These are phyloP conservation scores for Ambrosia hybrid DNA, from an alignment of 140 eudicot species.

Conservation along the genomic window DNA sequence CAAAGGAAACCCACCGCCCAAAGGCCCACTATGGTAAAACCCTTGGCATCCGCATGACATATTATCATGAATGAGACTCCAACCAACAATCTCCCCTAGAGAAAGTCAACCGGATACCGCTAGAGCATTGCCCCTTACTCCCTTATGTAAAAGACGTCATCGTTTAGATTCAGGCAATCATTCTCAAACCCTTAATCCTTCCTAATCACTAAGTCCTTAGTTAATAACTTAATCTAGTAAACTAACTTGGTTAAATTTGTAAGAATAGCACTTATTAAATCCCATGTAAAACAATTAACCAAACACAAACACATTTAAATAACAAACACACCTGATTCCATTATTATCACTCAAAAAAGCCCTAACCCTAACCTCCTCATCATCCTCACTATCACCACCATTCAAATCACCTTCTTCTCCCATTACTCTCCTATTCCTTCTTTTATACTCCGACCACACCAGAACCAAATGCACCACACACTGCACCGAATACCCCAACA, in stretches of 20 bases:
- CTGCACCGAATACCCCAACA: slow-evolving; percentile 75
- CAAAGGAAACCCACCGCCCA: too few relatives aligned
- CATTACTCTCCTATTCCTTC: slow-evolving; percentile 41
- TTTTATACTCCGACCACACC: slow-evolving; percentile 71
- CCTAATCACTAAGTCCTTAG: not conserved
- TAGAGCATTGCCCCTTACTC: too few relatives aligned
- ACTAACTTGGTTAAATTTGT: too few relatives aligned
- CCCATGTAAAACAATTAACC: too few relatives aligned
- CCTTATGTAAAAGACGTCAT: not conserved
- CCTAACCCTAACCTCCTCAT: slow-evolving; percentile 40
- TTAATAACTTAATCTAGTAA: not conserved
- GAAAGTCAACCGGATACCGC: too few relatives aligned
- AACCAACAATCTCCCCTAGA: too few relatives aligned
- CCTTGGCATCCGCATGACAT: too few relatives aligned
- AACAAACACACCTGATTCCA: slow-evolving; percentile 46
- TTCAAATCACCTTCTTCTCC: slow-evolving; percentile 9
- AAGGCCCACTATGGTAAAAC: too few relatives aligned
- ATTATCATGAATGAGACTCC: too few relatives aligned
- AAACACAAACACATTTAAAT: not conserved
- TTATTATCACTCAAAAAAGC: slow-evolving; percentile 29
- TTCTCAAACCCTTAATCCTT: not conserved
- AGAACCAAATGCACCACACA: slow-evolving; percentile 75
- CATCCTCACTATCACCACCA: slow-evolving; percentile 27
- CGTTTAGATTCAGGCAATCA: not conserved
- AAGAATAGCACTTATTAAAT: too few relatives aligned